phyloP scores from a whole-genome alignment of 1,284 basidiomycete genomes.

The Sporisorium sorghi region DNA sequence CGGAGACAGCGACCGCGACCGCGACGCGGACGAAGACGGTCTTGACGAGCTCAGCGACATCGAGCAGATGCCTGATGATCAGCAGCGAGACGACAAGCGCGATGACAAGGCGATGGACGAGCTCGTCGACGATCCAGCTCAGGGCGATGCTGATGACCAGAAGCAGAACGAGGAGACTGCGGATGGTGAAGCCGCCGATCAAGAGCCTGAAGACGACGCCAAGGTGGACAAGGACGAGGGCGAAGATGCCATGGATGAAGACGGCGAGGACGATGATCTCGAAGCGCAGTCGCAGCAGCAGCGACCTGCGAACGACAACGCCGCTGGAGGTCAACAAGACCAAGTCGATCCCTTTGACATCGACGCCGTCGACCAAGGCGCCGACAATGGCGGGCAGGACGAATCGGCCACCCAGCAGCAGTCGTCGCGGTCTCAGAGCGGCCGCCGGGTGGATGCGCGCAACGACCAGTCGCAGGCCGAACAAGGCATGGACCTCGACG shows the following conservation, averaged over 20 bases:
- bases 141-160: constrained; percentile 38
- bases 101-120: constrained; percentile 45
- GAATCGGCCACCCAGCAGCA: constrained; percentile 49
- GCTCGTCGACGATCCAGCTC: constrained; percentile 33
- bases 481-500: constrained; percentile 60
- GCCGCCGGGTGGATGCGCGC: constrained; percentile 40
- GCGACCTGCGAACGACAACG: constrained; percentile 13
- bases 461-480: constrained; percentile 55
- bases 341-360: constrained; percentile 37
- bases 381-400: constrained; percentile 46
- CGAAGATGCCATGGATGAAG: constrained; percentile 50
- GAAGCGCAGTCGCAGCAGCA: constrained; percentile 24
- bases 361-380: constrained; percentile 47
- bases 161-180: constrained; percentile 65
- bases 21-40: constrained; percentile 72
- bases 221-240: constrained; percentile 51
- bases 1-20: constrained; percentile 55
- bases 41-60: constrained; percentile 78
- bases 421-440: constrained; percentile 41
- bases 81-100: constrained; percentile 23
- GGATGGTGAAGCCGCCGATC: constrained; percentile 35
- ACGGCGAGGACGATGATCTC: constrained; percentile 31
- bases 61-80: constrained; percentile 72
- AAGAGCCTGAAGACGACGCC: constrained; percentile 37
- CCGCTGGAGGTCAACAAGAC: constrained; percentile 16